Conservation (phyloP, 2,329 filamentous ascomycete genomes). For the Dactylella cylindrospora region DNA sequence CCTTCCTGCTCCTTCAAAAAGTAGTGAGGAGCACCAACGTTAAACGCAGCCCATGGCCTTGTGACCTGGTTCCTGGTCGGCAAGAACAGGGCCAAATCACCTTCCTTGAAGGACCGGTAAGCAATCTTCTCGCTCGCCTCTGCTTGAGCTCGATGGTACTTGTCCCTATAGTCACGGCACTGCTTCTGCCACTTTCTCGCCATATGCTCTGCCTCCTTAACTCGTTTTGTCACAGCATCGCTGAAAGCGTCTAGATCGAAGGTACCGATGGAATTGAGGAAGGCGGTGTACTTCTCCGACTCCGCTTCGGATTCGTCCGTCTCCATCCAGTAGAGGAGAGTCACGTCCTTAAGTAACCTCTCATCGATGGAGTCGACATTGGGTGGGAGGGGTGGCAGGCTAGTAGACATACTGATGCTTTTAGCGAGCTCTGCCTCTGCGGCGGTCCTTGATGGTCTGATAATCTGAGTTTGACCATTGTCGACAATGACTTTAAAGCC, state of each 20-base stretch:
- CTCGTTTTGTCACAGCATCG: constrained; percentile 81
- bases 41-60: constrained; percentile 96
- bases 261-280: constrained; percentile 69
- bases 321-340: constrained; percentile 80
- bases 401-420: constrained; percentile 54
- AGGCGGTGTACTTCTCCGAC: constrained; percentile 71
- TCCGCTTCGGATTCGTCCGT: constrained; percentile 67
- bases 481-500: constrained; percentile 79
- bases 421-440: constrained; percentile 55
- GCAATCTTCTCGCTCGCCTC: constrained; percentile 96
- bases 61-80: constrained; percentile 93
- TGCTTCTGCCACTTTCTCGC: constrained; percentile 93
- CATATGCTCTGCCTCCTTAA: constrained; percentile 90
- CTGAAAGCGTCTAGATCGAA: constrained; percentile 84
- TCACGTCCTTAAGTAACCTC: constrained; percentile 59
- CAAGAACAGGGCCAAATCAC: constrained; percentile 88
- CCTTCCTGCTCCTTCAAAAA: constrained; percentile 91
- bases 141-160: constrained; percentile 74
- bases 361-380: constrained; percentile 43
- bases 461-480: constrained; percentile 52
- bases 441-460: constrained; percentile 45
- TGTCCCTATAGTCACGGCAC: constrained; percentile 80
- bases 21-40: constrained; percentile 94
- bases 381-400: constrained; percentile 44
- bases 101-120: constrained; percentile 92